Conservation (phyloP, 305 asterid species). For the Euphrasia arctica region DNA sequence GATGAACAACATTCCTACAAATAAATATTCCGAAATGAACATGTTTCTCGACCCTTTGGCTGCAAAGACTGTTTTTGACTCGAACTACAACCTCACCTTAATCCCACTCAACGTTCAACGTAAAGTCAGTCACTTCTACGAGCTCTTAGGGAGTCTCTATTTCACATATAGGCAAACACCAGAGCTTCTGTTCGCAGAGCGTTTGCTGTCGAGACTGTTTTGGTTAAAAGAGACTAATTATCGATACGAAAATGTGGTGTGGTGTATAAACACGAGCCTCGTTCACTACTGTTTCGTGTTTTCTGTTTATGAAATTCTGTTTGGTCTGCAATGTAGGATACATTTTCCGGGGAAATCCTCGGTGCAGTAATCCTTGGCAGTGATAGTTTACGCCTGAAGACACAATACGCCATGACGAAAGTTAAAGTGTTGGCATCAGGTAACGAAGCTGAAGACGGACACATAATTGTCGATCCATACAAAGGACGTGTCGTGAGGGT, state of each 20-base stretch:
- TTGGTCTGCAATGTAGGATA: constrained; percentile 39
- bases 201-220: constrained; percentile 29
- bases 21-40: constrained; percentile 63
- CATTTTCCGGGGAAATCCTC: constrained; percentile 68
- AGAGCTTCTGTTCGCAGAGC: constrained; percentile 34
- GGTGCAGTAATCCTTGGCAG: constrained; percentile 70
- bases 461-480: constrained; percentile 30
- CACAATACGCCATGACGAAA: constrained; percentile 32
- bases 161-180: constrained; percentile 40
- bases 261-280: background rate
- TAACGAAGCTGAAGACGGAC: constrained; percentile 61
- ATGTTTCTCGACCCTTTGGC: constrained; percentile 90
- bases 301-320: too few species aligned
- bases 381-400: constrained; percentile 36
- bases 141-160: too few species aligned
- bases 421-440: constrained; percentile 51
- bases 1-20: constrained; percentile 49
- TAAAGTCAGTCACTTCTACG: too few species aligned
- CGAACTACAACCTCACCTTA: constrained; percentile 55
- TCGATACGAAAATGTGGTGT: constrained; percentile 57
- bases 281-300: too few species aligned
- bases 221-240: constrained; percentile 39
- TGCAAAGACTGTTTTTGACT: constrained; percentile 56
- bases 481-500: constrained; percentile 49
- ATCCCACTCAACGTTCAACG: constrained; percentile 18